Percentiles rank a stretch among this genome's conserved stretches.
These are phyloP conservation scores for Serendipita indica DNA, from an alignment of 768 basidiomycete genomes.

Conservation along the genomic window DNA sequence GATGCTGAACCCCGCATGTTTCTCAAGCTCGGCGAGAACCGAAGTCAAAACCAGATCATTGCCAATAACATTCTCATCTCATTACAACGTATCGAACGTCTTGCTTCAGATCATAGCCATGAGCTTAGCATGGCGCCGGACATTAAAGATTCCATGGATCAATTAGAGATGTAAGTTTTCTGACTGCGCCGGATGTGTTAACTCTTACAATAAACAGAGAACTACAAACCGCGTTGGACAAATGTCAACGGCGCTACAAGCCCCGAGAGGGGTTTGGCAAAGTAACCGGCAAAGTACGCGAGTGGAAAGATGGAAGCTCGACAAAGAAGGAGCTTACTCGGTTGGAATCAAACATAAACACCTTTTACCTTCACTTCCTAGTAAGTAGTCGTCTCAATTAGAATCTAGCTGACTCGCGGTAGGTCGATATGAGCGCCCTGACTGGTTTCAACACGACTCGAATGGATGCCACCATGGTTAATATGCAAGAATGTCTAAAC, in stretches of 20 bases:
- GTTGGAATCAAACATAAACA: neutral
- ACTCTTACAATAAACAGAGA: neutral
- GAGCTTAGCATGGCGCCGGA: neutral
- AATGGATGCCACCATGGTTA: neutral
- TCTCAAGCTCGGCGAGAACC: neutral
- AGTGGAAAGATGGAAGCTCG: neutral
- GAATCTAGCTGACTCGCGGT: too few species aligned
- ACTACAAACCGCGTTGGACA: neutral
- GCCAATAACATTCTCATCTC: neutral
- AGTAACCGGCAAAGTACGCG: neutral
- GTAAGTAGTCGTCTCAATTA: too few species aligned
- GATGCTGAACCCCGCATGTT: neutral
- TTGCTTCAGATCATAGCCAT: neutral
- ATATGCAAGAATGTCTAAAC: neutral
- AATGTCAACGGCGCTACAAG: neutral
- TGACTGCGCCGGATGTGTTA: neutral
- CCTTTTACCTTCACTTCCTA: neutral
- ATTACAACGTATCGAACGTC: neutral
- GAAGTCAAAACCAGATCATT: neutral
- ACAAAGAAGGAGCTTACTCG: neutral
- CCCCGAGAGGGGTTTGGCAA: neutral
- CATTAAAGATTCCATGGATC: neutral
- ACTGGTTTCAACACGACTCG: neutral
- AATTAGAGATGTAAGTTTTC: neutral
- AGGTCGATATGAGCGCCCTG: neutral